These are phyloP conservation scores for Brassica balearica DNA, from an alignment of 441 rosid genomes.

Conservation along the genomic window DNA sequence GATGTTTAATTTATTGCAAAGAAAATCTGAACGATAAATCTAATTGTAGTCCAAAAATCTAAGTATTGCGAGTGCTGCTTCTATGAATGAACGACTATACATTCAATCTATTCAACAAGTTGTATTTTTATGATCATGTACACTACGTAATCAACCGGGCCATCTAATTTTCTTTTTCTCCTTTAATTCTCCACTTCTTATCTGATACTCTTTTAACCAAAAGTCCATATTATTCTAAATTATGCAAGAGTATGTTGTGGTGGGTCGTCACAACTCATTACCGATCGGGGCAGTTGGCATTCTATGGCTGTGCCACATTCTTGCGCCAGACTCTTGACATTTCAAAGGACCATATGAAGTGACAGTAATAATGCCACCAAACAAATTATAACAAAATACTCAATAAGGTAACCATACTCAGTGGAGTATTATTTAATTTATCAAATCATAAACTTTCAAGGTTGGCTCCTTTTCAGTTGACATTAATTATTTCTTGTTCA, in stretches of 20 bases:
- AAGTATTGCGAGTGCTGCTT: constrained; percentile 7
- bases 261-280: constrained; percentile 23
- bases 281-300: constrained; percentile 14
- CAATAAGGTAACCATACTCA: background rate
- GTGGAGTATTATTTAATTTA: background rate
- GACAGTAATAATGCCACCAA: background rate
- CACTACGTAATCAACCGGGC: constrained; percentile 22
- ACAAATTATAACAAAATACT: background rate
- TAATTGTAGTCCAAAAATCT: background rate
- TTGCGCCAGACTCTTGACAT: constrained; percentile 25
- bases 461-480: constrained; percentile 4
- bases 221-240: background rate
- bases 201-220: background rate
- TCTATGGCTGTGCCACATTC: constrained; percentile 16
- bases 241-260: constrained; percentile 17
- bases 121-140: constrained; percentile 13
- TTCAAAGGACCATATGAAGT: constrained; percentile 10
- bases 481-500: constrained; percentile 3
- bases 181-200: constrained; percentile 3
- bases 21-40: background rate
- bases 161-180: constrained; percentile 12
- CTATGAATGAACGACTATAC: background rate
- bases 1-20: background rate
- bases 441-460: background rate
- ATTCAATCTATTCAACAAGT: constrained; percentile 11